Evolutionary conservation across 2,329 filamentous ascomycete genomes (phyloP).

Genomic region (Plenodomus tracheiphilus): DNA sequence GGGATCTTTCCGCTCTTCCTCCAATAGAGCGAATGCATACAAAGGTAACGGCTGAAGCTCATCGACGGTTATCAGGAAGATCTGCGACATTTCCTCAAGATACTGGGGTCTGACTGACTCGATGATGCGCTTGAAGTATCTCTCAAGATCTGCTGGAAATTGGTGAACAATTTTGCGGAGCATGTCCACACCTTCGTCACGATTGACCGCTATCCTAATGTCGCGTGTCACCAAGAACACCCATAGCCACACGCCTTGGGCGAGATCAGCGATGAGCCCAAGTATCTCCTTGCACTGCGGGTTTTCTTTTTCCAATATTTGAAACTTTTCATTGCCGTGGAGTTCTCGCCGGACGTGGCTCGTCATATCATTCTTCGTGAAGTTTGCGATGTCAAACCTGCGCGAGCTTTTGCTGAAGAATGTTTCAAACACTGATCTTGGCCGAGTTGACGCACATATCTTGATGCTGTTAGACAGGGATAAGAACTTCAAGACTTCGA

Average conservation of each 20-base stretch:
- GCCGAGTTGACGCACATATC: constrained; percentile 10
- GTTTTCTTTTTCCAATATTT: not conserved
- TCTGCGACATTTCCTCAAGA: constrained; percentile 14
- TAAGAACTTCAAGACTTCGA: constrained; percentile 2
- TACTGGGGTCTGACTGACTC: constrained; percentile 6
- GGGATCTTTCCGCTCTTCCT: constrained; percentile 3
- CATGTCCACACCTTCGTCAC: constrained; percentile 3
- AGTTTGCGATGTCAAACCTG: constrained; percentile 1
- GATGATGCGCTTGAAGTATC: constrained; percentile 16
- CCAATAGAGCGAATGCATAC: constrained; percentile 10
- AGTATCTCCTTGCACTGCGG: not conserved
- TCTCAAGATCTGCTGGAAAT: constrained; percentile 16
- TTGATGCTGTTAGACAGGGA: constrained; percentile 4
- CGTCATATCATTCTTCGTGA: constrained; percentile 4
- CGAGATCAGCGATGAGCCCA: constrained; percentile 5
- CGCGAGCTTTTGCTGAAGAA: not conserved
- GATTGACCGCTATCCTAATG: no score
- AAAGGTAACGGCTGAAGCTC: constrained; percentile 7
- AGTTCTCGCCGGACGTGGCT: no score
- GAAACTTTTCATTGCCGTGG: no score
- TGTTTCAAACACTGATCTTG: constrained; percentile 7
- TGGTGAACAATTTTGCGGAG: constrained; percentile 10
- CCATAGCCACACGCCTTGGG: constrained; percentile 23
- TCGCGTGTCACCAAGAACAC: constrained; percentile 18
- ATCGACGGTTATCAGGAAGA: constrained; percentile 11